Evolutionary conservation across 106 monocot genomes (phyloP), one percentile per base, ranked within the genome.

Genomic region (Apostasia ramifera): DNA sequence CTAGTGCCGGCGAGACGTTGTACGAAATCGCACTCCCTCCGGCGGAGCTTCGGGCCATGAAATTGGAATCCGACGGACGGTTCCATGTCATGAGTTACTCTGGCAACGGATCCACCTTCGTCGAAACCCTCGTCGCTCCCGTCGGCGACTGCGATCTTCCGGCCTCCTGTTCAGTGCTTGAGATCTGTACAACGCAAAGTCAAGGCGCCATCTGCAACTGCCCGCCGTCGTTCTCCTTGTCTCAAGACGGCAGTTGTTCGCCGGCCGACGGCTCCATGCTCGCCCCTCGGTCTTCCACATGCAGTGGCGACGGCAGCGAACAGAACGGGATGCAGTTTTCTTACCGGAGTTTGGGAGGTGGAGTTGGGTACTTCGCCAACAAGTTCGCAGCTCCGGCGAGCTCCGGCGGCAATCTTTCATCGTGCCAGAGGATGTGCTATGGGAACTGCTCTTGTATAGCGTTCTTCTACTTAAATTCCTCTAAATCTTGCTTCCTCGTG

Each of bases 391-490:
- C 3, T 0, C 69, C 83, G 3, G 53, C 66, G 2, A 58, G 52
- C 13, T 45, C 68, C 38, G 86, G 79, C 1, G 11, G 6, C 0
- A 61, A 72, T 53, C 13, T 71, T 0, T 45, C 71, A 2, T 60
- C 69, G 3, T 97, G 97, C 83, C 80, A 44, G 51, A 48, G 53
- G 7, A 38, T 78, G 1, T 97, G 97, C 78, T 70, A 72, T 12
- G 70, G 42, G 14, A 90, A 92, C 13, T 97, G 97, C 69, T 77
- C 77, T 42, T 97, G 97, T 47, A 10, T 82, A 2, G 92, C 78
- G 5, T 97, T 90, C 82, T 87, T 85, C 77, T 90, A 82, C 68
- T 49, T 3, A 66, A 83, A 70, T 8, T 79, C 89, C 0, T 74
- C 92, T 0, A 45, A 13, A 42, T 70, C 75, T 1, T 97, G 97